A percentile compares a stretch with the other conserved stretches of the same genome.
These are phyloP conservation scores for Pythium insidiosum DNA, from an alignment of 352 stramenopile species.

Conservation along the genomic window DNA sequence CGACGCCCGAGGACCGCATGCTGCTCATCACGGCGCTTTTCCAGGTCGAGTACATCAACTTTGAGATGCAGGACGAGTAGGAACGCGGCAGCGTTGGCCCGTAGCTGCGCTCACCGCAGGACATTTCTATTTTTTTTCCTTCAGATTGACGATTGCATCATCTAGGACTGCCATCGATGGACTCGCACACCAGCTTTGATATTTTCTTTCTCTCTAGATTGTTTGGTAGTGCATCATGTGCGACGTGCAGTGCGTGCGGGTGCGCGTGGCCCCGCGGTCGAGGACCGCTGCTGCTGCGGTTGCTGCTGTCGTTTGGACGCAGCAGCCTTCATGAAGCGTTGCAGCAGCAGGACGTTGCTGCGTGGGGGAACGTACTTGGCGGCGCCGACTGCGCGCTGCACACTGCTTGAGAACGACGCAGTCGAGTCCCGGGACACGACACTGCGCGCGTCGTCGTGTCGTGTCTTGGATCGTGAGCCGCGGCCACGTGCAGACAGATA, in stretches of 20 bases:
- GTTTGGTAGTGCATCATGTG: too few relatives aligned
- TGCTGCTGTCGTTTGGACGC: conserved; percentile 3
- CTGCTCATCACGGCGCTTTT: conserved; percentile 52
- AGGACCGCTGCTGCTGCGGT: background rate
- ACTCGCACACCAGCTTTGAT: too few relatives aligned
- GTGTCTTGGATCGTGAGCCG: background rate
- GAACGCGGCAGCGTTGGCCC: too few relatives aligned
- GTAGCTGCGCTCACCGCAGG: too few relatives aligned
- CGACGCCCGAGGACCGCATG: conserved; percentile 40
- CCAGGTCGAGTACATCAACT: conserved; percentile 51
- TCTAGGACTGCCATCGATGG: too few relatives aligned
- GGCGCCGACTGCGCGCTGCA: conserved; percentile 16
- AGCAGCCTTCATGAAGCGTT: conserved; percentile 33
- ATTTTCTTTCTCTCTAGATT: too few relatives aligned
- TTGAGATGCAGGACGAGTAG: conserved; percentile 25
- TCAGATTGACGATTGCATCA: too few relatives aligned
- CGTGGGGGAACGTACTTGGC: conserved; percentile 58
- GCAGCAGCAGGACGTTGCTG: conserved; percentile 42
- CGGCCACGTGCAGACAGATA: background rate
- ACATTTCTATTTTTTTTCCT: too few relatives aligned
- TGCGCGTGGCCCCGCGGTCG: too few relatives aligned
- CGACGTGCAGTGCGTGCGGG: too few relatives aligned
- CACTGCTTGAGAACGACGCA: conserved; percentile 13
- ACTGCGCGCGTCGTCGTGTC: too few relatives aligned
- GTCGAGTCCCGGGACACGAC: too few relatives aligned